A percentile compares a stretch with the other conserved stretches of the same genome.
Evolutionary conservation across 225 moss, liverwort and hornwort genomes (phyloP).

Genomic region (Physcomitrellopsis africana): DNA sequence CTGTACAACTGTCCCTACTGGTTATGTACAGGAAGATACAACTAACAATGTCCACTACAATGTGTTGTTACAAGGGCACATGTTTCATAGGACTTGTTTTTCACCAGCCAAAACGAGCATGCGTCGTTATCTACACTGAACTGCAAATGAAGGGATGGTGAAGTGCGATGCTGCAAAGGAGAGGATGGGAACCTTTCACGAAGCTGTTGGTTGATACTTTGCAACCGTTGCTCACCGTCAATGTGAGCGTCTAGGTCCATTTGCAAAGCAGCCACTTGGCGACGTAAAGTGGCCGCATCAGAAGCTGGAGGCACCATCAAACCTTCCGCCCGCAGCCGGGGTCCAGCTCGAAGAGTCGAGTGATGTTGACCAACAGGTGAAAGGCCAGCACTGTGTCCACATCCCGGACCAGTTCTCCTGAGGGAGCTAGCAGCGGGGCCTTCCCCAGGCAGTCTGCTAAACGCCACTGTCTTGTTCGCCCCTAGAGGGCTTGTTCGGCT

Average conservation of each 20-base stretch:
- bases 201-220: conserved; percentile 88
- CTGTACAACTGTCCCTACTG: conserved; percentile 1
- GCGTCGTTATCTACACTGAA: conserved; percentile 1
- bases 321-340: conserved; percentile 86
- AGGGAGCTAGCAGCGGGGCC: conserved; percentile 45
- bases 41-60: not conserved
- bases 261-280: conserved; percentile 94
- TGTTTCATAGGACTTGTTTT: not conserved
- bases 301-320: conserved; percentile 95
- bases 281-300: conserved; percentile 91
- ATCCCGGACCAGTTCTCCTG: conserved; percentile 44
- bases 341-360: conserved; percentile 70
- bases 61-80: not conserved
- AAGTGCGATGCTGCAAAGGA: not conserved
- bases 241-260: conserved; percentile 94
- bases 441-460: conserved; percentile 77
- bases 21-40: not conserved
- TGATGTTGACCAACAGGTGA: conserved; percentile 48
- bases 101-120: not conserved
- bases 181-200: conserved; percentile 73
- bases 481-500: conserved; percentile 67
- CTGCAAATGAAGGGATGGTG: conserved; percentile 12
- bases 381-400: conserved; percentile 25
- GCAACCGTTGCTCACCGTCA: conserved; percentile 87
- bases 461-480: conserved; percentile 78